Base-by-base conservation (phyloP, 2,329 filamentous ascomycete genomes). In the Trichophyton verrucosum region DNA sequence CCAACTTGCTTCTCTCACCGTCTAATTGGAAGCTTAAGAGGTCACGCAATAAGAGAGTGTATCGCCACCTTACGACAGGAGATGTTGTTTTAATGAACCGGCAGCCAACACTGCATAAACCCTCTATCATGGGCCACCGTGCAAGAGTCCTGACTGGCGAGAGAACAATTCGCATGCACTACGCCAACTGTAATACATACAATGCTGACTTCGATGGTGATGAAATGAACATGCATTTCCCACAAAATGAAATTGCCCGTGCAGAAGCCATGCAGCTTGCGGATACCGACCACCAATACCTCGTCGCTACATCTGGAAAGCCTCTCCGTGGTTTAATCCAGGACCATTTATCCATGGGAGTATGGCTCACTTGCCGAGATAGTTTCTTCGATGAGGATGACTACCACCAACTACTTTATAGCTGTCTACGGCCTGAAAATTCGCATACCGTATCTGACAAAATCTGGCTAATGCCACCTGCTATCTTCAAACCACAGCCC, bases 221-320 rank as follows among this genome's bases (percentile, higher is more conserved):
- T 72, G 94, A 99, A 75, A 99, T 99, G 94, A 99, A 99, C 74
- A 95, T 99, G 91, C 94, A 99, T 75, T 97, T 99, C 70, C 94
- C 94, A 1, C 94, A 99, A 68, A 97, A 96, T 67, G 95, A 97
- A 72, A 81, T 97, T 65, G 94, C 94, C 15, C 83, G 94, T 67
- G 89, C 92, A 1, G 94, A 99, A 76, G 94, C 94, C 1, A 82
- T 95, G 66, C 89, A 91, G 66, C 86, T 99, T 68, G 94, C 94
- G 42, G 92, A 97, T 72, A 96, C 94, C 2, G 92, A 99, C 72
- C 91, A 96, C 70, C 94, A 99, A 69, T 99, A 99, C 71, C 82
- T 99, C 40, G 95, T 91, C 38, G 89, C 88, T 20, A 99, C 94
- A 2, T 89, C 90, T 15, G 94, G 94, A 61, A 95, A 96, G 70